These are phyloP conservation scores for Flaveria trinervia DNA, from an alignment of 129 eudicot genomes.

Conservation along the genomic window DNA sequence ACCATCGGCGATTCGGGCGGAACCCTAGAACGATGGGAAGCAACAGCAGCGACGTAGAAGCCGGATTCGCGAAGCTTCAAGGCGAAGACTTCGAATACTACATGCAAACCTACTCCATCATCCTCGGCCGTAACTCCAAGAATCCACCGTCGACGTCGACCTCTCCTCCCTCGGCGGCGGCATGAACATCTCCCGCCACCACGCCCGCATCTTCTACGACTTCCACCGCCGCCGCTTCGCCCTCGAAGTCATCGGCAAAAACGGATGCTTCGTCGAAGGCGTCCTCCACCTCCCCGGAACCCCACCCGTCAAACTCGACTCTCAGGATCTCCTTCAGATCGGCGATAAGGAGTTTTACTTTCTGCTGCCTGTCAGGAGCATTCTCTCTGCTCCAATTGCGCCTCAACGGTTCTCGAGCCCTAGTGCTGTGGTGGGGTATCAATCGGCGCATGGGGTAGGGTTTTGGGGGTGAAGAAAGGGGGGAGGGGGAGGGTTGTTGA, in stretches of 20 bases:
- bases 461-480: slow-evolving; percentile 52
- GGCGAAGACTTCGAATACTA: slow-evolving; percentile 96
- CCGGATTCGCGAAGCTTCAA: slow-evolving; percentile 93
- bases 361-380: slow-evolving; percentile 70
- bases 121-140: slow-evolving; percentile 89
- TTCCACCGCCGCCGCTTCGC: slow-evolving; percentile 96
- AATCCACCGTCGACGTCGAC: slow-evolving; percentile 96
- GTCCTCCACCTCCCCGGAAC: slow-evolving; percentile 83
- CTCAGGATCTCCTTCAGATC: slow-evolving; percentile 82
- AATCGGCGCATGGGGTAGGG: slow-evolving; percentile 37
- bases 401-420: slow-evolving; percentile 42
- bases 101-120: slow-evolving; percentile 96
- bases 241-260: slow-evolving; percentile 89
- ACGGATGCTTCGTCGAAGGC: slow-evolving; percentile 93
- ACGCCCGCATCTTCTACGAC: slow-evolving; percentile 98
- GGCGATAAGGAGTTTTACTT: slow-evolving; percentile 94
- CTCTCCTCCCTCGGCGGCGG: slow-evolving; percentile 96
- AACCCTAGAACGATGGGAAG: slow-evolving; percentile 38
- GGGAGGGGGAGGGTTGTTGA: slow-evolving; percentile 41
- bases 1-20: background rate
- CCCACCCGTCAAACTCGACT: slow-evolving; percentile 83
- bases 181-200: slow-evolving; percentile 98
- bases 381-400: slow-evolving; percentile 62
- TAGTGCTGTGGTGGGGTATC: slow-evolving; percentile 10
- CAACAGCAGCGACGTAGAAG: slow-evolving; percentile 77